Evolutionary conservation across 441 rosid species (phyloP), one percentile per base, ranked within the genome.

Genomic region (Monsonia emarginata): DNA sequence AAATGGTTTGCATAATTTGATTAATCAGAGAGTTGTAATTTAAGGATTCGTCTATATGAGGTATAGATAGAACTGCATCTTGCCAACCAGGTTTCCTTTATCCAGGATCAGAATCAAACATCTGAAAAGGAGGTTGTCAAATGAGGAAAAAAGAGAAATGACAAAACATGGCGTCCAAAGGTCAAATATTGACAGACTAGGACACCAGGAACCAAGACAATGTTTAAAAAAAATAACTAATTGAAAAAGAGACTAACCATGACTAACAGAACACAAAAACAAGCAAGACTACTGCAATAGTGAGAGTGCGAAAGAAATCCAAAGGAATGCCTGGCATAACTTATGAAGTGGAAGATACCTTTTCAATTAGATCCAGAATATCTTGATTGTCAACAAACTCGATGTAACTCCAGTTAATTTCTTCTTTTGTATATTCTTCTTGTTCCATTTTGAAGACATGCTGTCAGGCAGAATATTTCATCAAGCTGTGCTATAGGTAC

Each of bases 361-460:
- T 84, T 77, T 88, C 94, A 70, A 88, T 74, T 67, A 82, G 92
- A 73, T 86, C 94, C 65, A 86, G 89, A 71, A 88, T 75, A 78
- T 88, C 94, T 72, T 83, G 83, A 75, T 88, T 88, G 73, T 88
- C 94, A 69, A 84, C 60, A 54, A 87, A 87, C 16, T 38, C 44
- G 13, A 38, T 38, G 44, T 38, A 38, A n/a, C 44, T 38, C 44
- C 44, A 38, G 13, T 85, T 84, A 72, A 87, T 87, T 76, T 82
- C 82, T 79, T 87, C 93, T 72, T 76, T 82, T 5, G 85, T 85
- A 73, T 87, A 87, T 72, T 87, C 93, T 72, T 85, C 94, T 79
- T 88, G 94, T 79, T 88, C 94, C 94, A 88, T 86, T 72, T 88
- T 88, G 76, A 88, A 88, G 38, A 88, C 90, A 80, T 88, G 94